Percentiles rank a stretch among this genome's conserved stretches.
Evolutionary conservation across 306 rosid species (phyloP).

Genomic region (Mimosa bimucronata): DNA sequence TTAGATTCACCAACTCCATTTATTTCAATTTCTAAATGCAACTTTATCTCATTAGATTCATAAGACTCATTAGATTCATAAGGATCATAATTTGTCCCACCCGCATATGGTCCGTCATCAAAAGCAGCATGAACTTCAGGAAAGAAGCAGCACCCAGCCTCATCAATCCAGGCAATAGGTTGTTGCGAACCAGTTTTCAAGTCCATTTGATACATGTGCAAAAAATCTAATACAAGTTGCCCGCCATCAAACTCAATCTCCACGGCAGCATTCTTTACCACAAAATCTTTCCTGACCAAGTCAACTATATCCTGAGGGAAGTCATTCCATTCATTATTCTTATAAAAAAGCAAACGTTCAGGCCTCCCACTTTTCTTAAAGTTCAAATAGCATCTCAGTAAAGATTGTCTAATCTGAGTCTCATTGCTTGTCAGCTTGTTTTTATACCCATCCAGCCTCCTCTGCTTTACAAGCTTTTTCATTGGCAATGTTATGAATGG

Average conservation of each 20-base stretch:
- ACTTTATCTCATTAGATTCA: slow-evolving; percentile 53
- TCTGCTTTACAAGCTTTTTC: slow-evolving; percentile 52
- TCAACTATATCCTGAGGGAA: slow-evolving; percentile 56
- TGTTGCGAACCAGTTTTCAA: slow-evolving; percentile 55
- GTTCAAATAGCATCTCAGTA: slow-evolving; percentile 54
- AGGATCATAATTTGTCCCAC: slow-evolving; percentile 31
- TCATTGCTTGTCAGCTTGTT: slow-evolving; percentile 42
- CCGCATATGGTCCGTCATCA: slow-evolving; percentile 33
- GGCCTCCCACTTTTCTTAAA: slow-evolving; percentile 61
- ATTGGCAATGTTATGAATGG: slow-evolving; percentile 26
- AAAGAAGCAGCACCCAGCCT: slow-evolving; percentile 66
- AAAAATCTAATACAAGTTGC: slow-evolving; percentile 56
- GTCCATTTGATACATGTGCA: slow-evolving; percentile 69
- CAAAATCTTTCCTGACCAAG: slow-evolving; percentile 52
- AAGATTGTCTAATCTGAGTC: slow-evolving; percentile 38
- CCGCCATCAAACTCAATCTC: slow-evolving; percentile 53
- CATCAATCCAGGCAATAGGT: slow-evolving; percentile 79
- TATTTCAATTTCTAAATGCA: slow-evolving; percentile 67
- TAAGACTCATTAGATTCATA: slow-evolving; percentile 39
- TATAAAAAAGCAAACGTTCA: slow-evolving; percentile 60
- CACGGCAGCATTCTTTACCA: slow-evolving; percentile 56
- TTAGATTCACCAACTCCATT: slow-evolving; percentile 43
- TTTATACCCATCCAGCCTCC: slow-evolving; percentile 48
- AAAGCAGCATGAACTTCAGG: slow-evolving; percentile 53
- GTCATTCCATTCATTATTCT: slow-evolving; percentile 63